Percentiles rank a stretch among this genome's conserved stretches.
phyloP scores from a whole-genome alignment of 2,329 filamentous ascomycete genomes.

The Rutstroemia sydowiana region DNA sequence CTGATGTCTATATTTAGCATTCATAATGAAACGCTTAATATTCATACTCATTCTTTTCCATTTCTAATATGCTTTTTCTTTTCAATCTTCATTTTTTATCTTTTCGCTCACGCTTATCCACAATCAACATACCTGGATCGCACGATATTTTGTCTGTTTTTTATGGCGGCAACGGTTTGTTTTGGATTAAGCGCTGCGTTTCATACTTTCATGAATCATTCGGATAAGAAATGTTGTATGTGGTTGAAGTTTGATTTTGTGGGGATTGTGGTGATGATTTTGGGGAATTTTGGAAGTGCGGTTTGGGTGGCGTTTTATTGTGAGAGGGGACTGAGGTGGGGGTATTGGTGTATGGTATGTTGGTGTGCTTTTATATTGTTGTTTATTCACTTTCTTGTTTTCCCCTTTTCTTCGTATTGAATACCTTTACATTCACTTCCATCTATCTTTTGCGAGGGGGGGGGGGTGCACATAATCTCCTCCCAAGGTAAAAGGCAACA shows the following conservation, averaged over 20 bases:
- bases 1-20: not conserved
- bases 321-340: not conserved
- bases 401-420: not conserved
- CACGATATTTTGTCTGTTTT: not conserved
- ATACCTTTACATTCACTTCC: not conserved
- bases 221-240: not conserved
- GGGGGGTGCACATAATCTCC: not conserved
- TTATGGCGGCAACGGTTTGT: not conserved
- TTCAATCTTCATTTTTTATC: not conserved
- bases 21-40: conserved; percentile 6
- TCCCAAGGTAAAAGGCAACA: not conserved
- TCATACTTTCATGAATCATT: conserved; percentile 10
- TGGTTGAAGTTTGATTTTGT: conserved; percentile 9
- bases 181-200: conserved; percentile 1
- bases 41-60: conserved; percentile 2
- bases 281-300: conserved; percentile 2
- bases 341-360: conserved; percentile 8
- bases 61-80: not conserved
- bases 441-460: not conserved
- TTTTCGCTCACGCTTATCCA: not conserved
- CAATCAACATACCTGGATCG: not conserved
- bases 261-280: conserved; percentile 4
- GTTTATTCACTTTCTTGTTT: no score
- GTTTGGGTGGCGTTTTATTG: conserved; percentile 9
- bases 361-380: no score